phyloP scores from a whole-genome alignment of 768 basidiomycete species.

The Pholiota molesta region DNA sequence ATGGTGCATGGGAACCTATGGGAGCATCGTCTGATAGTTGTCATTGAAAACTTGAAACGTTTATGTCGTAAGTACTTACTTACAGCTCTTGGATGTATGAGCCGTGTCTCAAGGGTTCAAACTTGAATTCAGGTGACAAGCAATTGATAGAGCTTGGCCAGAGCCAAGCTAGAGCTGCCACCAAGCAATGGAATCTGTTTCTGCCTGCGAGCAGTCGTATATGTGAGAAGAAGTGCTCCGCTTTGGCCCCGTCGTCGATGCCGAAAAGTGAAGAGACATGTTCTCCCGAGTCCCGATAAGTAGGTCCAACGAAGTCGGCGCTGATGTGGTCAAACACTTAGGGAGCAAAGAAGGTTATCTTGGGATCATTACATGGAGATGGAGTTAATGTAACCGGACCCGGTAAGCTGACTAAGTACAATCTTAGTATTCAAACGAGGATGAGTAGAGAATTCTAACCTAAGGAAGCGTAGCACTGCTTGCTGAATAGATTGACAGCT shows the following conservation, averaged over 20 bases:
- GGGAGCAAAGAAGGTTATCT: no score
- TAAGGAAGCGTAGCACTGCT: background rate
- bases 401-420: no score
- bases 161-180: background rate
- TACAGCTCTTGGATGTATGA: background rate
- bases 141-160: background rate
- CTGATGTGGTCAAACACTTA: no score
- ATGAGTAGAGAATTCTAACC: no score
- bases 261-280: background rate
- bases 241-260: background rate
- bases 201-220: background rate
- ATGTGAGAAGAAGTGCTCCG: background rate
- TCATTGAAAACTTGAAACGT: no score
- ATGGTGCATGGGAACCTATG: no score
- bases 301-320: background rate
- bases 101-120: background rate
- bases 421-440: no score
- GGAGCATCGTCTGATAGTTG: no score
- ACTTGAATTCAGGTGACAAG: background rate
- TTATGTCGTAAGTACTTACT: no score
- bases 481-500: no score
- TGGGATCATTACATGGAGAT: no score
- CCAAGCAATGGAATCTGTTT: background rate
- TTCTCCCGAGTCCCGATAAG: background rate
- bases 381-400: no score